Base-by-base conservation (phyloP, 2,329 filamentous ascomycete genomes). In the Pseudogymnoascus sp. region DNA sequence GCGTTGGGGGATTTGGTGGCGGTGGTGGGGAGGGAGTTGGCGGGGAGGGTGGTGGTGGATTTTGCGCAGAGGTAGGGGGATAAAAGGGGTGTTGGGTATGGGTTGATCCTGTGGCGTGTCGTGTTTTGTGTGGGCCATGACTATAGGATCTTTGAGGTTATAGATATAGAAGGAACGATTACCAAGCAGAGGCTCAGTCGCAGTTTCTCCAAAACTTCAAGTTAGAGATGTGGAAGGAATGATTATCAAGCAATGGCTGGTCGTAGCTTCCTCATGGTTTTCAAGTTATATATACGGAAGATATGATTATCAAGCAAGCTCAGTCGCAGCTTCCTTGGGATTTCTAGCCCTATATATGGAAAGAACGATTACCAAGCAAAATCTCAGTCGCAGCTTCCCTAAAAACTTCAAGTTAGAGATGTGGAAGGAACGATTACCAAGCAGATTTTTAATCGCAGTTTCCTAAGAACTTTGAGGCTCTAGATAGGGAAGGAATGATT, bases 11-110 rank as follows among this genome's bases (percentile, higher is more conserved):
- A 44, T 44, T 72, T 91, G 61, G 82, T 86, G 3, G 87, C 88
- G 3, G 83, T 83, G 10, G 74, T 91, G 50, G 89, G 89, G 0
- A 78, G 81, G 1, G 83, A 87, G 47, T 72, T 87, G 60, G 78
- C 84, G 50, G 75, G 74, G 19, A 76, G 80, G 61, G 76, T 89
- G 17, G 83, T 86, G 44, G 74, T 91, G 13, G 82, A 88, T 69
- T 82, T 88, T 61, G 68, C 71, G 19, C 4, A 21, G 4, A 2
- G 40, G 8, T 70, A 66, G 61, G 13, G 10, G 19, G 13, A 63
- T 69, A 64, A 53, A 8, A 10, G 11, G 67, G 65, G 17, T 36
- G 35, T 38, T 38, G 35, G 15, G 15, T 38, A 44, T 23, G 8
- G 38, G 17, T 11, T 40, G 38, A 8, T 40, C 11, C 19, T 40